Evolutionary conservation across 495 filamentous ascomycete genomes (phyloP).

Genomic region (Annulohypoxylon moriforme): DNA sequence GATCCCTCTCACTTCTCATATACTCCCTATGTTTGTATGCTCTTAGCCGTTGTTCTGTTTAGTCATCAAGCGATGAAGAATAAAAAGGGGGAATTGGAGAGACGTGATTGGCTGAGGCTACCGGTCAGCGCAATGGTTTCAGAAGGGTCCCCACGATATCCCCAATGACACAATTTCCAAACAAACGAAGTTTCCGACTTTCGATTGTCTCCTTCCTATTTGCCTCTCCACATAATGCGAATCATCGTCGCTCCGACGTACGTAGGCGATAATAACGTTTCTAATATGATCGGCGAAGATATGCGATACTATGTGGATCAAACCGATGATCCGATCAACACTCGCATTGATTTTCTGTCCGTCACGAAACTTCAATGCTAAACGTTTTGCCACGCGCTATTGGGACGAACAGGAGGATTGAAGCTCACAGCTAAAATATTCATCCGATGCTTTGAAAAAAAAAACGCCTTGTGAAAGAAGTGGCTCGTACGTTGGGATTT

Average conservation of each 20-base stretch:
- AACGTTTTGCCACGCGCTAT: constrained; percentile 19
- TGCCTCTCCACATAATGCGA: constrained; percentile 2
- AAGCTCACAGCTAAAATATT: neutral
- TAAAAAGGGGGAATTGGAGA: constrained; percentile 20
- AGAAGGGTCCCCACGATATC: constrained; percentile 13
- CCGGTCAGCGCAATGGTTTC: constrained; percentile 19
- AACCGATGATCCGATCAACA: constrained; percentile 22
- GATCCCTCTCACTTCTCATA: neutral
- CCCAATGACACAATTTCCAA: constrained; percentile 30
- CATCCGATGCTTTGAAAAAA: constrained; percentile 14
- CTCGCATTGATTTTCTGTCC: constrained; percentile 35
- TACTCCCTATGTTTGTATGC: neutral
- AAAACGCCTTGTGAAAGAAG: neutral
- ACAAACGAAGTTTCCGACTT: constrained; percentile 32
- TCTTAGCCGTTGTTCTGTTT: neutral
- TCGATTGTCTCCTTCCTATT: constrained; percentile 24
- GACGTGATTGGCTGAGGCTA: constrained; percentile 22
- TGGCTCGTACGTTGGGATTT: neutral
- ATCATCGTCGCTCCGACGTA: constrained; percentile 5
- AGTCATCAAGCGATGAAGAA: neutral
- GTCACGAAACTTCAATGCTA: constrained; percentile 27
- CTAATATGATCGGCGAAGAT: constrained; percentile 28
- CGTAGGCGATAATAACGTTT: constrained; percentile 9
- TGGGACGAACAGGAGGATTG: constrained; percentile 5
- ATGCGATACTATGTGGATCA: constrained; percentile 23